Percentiles rank a stretch among this genome's conserved stretches.
Evolutionary conservation across 495 filamentous ascomycete species (phyloP).

Genomic region (Aspergillus carlsbadensis): DNA sequence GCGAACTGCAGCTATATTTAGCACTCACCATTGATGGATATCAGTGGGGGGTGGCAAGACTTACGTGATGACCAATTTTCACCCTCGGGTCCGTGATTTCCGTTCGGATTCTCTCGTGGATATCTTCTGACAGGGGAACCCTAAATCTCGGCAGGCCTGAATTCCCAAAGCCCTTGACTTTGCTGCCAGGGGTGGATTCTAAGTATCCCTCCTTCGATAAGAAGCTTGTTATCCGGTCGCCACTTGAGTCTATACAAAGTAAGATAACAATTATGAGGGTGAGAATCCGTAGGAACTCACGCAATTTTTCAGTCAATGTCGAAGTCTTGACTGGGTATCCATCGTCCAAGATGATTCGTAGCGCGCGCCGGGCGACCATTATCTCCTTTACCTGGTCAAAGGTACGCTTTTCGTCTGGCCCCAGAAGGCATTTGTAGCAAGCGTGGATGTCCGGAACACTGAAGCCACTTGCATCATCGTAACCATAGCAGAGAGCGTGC

Average conservation of each 20-base stretch:
- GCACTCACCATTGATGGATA: not conserved
- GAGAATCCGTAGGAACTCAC: constrained; percentile 19
- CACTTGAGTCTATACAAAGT: constrained; percentile 34
- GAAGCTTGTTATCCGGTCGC: constrained; percentile 24
- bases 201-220: constrained; percentile 31
- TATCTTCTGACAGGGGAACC: constrained; percentile 20
- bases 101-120: constrained; percentile 20
- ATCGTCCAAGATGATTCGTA: constrained; percentile 27
- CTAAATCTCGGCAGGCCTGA: constrained; percentile 27
- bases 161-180: constrained; percentile 23
- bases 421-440: constrained; percentile 51
- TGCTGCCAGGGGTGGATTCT: constrained; percentile 27
- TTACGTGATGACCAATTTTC: constrained; percentile 41
- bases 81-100: constrained; percentile 35
- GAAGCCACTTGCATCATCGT: constrained; percentile 20
- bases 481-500: constrained; percentile 52
- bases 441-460: constrained; percentile 38
- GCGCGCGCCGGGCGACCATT: constrained; percentile 30
- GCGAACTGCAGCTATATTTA: constrained; percentile 14
- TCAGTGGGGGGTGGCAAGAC: not conserved
- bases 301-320: constrained; percentile 25
- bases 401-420: constrained; percentile 28
- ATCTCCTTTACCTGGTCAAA: constrained; percentile 35
- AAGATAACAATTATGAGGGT: constrained; percentile 1
- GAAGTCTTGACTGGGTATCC: constrained; percentile 24